Evolutionary conservation across 2,329 filamentous ascomycete genomes (phyloP).

Genomic region (Pseudogymnoascus sp.): DNA sequence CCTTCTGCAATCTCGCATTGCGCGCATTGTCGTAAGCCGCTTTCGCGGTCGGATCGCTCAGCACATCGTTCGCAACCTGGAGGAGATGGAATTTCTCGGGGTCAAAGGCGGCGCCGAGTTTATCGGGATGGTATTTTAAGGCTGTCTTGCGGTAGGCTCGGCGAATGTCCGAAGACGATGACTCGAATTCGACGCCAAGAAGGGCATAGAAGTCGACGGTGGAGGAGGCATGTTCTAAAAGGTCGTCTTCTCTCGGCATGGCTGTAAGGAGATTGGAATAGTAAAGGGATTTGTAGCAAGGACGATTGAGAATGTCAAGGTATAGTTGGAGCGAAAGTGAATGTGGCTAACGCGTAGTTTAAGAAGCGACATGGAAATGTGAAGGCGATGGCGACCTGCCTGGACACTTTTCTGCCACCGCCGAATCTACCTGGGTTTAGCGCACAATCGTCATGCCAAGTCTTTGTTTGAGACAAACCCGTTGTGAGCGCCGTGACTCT

Average conservation of each 20-base stretch:
- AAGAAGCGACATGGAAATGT: neutral
- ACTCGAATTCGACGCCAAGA: conserved; percentile 12
- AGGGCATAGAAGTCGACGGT: conserved; percentile 27
- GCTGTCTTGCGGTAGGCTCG: conserved; percentile 73
- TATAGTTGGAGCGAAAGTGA: neutral
- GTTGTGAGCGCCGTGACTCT: neutral
- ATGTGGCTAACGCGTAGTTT: neutral
- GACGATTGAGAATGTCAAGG: neutral
- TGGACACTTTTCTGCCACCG: conserved; percentile 9
- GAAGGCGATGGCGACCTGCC: neutral
- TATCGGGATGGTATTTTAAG: conserved; percentile 91
- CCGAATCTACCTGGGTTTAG: neutral
- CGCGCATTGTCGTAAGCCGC: conserved; percentile 72
- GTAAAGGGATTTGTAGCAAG: neutral
- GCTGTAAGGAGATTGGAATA: neutral
- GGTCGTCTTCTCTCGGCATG: conserved; percentile 28
- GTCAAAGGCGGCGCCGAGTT: conserved; percentile 68
- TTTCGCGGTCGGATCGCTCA: conserved; percentile 63
- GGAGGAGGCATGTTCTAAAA: conserved; percentile 27
- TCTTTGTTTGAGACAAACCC: neutral
- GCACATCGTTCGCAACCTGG: conserved; percentile 77
- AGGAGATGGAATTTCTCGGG: conserved; percentile 78
- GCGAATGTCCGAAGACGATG: conserved; percentile 12
- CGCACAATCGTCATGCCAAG: neutral
- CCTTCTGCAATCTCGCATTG: conserved; percentile 61